Evolutionary conservation across 2,329 filamentous ascomycete species (phyloP).

Genomic region (Neopestalotiopsis rosae): DNA sequence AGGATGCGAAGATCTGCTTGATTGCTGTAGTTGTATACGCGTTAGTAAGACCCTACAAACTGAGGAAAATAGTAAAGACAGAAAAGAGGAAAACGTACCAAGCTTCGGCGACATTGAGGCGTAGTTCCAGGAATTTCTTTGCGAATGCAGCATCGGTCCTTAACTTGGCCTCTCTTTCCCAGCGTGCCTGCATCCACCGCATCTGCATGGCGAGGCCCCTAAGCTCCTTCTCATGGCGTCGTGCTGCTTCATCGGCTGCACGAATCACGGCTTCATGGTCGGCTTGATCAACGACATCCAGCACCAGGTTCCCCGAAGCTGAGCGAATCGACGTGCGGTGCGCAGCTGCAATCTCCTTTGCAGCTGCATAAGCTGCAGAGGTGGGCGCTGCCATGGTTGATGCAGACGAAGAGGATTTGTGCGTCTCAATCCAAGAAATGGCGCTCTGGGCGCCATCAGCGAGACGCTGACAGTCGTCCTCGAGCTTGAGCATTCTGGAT

Average conservation of each 20-base stretch:
- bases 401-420: conserved; percentile 23
- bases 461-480: conserved; percentile 54
- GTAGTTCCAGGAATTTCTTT: conserved; percentile 81
- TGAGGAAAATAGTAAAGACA: background rate
- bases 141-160: conserved; percentile 82
- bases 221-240: conserved; percentile 75
- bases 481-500: conserved; percentile 58
- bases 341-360: conserved; percentile 34
- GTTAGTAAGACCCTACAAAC: conserved; percentile 30
- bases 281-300: conserved; percentile 48
- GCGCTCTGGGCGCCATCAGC: conserved; percentile 45
- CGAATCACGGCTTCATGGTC: conserved; percentile 56
- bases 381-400: conserved; percentile 1
- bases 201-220: conserved; percentile 88
- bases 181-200: conserved; percentile 84
- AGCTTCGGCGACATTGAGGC: conserved; percentile 83
- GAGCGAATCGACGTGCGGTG: conserved; percentile 31
- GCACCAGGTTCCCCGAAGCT: conserved; percentile 53
- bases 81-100: conserved; percentile 69
- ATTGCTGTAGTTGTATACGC: conserved; percentile 68
- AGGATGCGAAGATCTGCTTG: conserved; percentile 88
- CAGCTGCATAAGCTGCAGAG: conserved; percentile 25
- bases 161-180: conserved; percentile 80
- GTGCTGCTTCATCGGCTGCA: conserved; percentile 66
- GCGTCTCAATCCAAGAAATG: conserved; percentile 40